Evolutionary conservation across 2,329 filamentous ascomycete genomes (phyloP).

Genomic region (Aureobasidium namibiae): DNA sequence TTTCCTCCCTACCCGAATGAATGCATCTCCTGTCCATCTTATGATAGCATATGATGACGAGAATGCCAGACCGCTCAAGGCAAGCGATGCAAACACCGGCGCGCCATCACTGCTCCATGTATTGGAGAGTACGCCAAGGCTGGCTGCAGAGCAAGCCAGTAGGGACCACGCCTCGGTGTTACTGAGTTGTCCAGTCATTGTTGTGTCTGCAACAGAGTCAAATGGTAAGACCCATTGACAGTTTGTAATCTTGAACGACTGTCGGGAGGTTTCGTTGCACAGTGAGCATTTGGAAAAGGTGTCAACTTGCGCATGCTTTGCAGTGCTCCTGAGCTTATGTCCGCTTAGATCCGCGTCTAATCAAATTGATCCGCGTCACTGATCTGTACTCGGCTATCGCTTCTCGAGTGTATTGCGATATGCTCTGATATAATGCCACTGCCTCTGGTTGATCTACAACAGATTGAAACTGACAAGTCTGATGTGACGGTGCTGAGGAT

Average conservation of each 20-base stretch:
- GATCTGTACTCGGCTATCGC: neutral
- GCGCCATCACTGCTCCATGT: slow-evolving; percentile 80
- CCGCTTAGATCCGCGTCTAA: slow-evolving; percentile 9
- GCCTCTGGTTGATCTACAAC: neutral
- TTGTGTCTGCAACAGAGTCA: neutral
- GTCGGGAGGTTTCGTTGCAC: neutral
- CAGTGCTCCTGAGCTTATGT: neutral
- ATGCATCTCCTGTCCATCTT: slow-evolving; percentile 84
- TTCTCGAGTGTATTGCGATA: neutral
- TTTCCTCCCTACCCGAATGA: slow-evolving; percentile 80
- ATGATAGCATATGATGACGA: slow-evolving; percentile 76
- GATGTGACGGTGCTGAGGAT: too few relatives aligned
- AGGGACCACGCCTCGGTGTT: slow-evolving; percentile 49
- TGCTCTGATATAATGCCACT: neutral
- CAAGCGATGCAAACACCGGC: slow-evolving; percentile 78
- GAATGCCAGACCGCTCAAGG: slow-evolving; percentile 80
- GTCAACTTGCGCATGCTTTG: slow-evolving; percentile 2
- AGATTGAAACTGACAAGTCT: neutral
- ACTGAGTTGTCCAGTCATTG: slow-evolving; percentile 31
- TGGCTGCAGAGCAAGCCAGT: slow-evolving; percentile 57
- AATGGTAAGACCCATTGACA: neutral
- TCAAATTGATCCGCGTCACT: neutral
- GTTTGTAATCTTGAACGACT: too few relatives aligned
- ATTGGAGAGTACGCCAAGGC: slow-evolving; percentile 66
- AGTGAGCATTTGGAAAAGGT: slow-evolving; percentile 2